These are phyloP conservation scores for Ricinus communis DNA, from an alignment of 345 rosid species.

Conservation along the genomic window DNA sequence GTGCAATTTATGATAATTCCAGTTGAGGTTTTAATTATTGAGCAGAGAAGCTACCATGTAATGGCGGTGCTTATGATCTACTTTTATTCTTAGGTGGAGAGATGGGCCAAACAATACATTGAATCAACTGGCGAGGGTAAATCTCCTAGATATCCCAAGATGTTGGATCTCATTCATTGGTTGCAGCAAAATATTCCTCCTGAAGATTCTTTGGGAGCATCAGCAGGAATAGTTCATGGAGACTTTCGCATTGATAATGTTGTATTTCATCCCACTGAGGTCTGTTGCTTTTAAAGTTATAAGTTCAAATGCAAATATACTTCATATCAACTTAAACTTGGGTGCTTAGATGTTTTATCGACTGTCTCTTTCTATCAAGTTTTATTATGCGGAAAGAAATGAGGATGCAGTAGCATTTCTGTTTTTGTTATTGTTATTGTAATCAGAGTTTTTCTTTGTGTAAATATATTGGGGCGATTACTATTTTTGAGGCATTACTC, in stretches of 20 bases:
- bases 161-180: slow-evolving; percentile 78
- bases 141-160: slow-evolving; percentile 68
- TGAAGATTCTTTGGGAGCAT: slow-evolving; percentile 72
- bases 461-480: too few species aligned
- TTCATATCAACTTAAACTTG: not conserved
- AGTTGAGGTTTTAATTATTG: too few species aligned
- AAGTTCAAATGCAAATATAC: not conserved
- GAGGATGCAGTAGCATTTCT: not conserved
- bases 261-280: slow-evolving; percentile 90
- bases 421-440: slow-evolving; percentile 15
- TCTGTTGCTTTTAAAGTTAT: slow-evolving; percentile 21
- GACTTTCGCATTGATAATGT: slow-evolving; percentile 93
- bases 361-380: not conserved
- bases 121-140: slow-evolving; percentile 83
- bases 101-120: slow-evolving; percentile 88
- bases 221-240: slow-evolving; percentile 88
- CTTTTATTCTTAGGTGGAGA: slow-evolving; percentile 60
- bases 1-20: too few species aligned
- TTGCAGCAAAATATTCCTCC: slow-evolving; percentile 59
- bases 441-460: not conserved
- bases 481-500: too few species aligned
- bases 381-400: not conserved
- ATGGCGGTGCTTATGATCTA: slow-evolving; percentile 6
- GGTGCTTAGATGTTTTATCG: not conserved
- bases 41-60: too few species aligned